Evolutionary conservation across 805 yeast genomes (phyloP), one percentile per base, ranked within the genome.

Genomic region (Candida sanyiensis): DNA sequence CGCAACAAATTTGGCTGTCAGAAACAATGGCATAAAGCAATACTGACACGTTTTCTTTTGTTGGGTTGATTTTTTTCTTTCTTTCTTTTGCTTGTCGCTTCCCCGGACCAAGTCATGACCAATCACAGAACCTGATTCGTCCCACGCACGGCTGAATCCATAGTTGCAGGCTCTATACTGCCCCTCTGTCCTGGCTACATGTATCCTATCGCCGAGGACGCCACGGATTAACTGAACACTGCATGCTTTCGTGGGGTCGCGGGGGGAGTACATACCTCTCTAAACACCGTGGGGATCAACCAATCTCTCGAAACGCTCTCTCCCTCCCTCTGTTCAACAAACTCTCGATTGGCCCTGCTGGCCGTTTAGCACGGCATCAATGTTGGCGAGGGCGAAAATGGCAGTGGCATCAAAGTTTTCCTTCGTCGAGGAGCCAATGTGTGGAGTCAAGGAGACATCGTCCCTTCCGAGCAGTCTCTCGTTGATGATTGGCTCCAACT

Each of bases 361-460:
- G 11, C 57, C 57, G 10, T 62, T 46, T n/a, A 64, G 37, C 10
- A 66, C 67, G 8, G 23, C 28, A 6, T 58, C 62, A 15, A 75
- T 70, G 50, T 72, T 72, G 21, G 61, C 54, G 59, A 75, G 50
- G 2, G 76, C 70, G 25, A 51, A 51, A 12, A 66, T 59, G 5
- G 75, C 69, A 16, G 75, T 63, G 27, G 61, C 61, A 38, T 67
- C 63, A 39, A 61, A 70, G 41, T 66, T 70, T 39, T 67, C 69
- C 25, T 50, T 54, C 0, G 83, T 76, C 5, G 78, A 69, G 20
- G 81, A 75, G 0, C 80, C 86, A 34, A 77, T 56, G 52, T 79
- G 86, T 3, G 86, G 86, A 5, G 82, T 74, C 40, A 75, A 50
- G 3, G 72, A 50, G 7, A 74, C 74, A 48, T 74, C 77, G 32